These are phyloP conservation scores for Hortiboletus campestris DNA, from an alignment of 768 basidiomycete species.

Conservation along the genomic window DNA sequence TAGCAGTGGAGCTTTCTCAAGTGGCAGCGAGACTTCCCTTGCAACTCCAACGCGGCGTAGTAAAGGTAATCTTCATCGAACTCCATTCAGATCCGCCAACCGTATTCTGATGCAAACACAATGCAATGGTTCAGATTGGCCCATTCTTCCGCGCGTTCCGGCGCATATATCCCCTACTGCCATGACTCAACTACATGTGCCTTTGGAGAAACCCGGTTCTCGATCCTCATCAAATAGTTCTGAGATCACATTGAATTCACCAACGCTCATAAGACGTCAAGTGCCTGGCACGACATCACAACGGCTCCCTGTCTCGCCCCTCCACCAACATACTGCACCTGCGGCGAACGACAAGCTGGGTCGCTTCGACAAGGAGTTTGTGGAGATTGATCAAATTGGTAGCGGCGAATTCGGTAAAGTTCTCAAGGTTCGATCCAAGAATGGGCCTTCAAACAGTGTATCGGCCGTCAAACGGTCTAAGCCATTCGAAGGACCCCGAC, in stretches of 20 bases:
- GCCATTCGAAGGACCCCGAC: slow-evolving; percentile 85
- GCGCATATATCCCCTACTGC: slow-evolving; percentile 48
- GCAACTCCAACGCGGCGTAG: slow-evolving; percentile 62
- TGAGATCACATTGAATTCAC: slow-evolving; percentile 44
- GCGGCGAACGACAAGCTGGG: slow-evolving; percentile 53
- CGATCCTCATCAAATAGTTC: slow-evolving; percentile 58
- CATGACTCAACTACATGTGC: slow-evolving; percentile 35
- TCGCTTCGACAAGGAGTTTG: slow-evolving; percentile 78
- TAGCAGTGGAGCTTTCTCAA: slow-evolving; percentile 81
- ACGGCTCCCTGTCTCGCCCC: slow-evolving; percentile 20
- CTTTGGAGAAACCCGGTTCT: slow-evolving; percentile 51
- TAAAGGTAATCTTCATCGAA: slow-evolving; percentile 50
- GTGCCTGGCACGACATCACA: slow-evolving; percentile 26
- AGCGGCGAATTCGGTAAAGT: slow-evolving; percentile 94
- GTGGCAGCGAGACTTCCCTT: slow-evolving; percentile 62
- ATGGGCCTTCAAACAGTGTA: slow-evolving; percentile 47
- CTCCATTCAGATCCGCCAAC: slow-evolving; percentile 13
- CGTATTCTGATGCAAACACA: neutral
- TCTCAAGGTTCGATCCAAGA: slow-evolving; percentile 76
- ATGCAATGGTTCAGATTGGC: slow-evolving; percentile 45
- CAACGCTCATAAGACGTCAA: slow-evolving; percentile 39
- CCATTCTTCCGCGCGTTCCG: slow-evolving; percentile 49
- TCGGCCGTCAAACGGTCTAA: slow-evolving; percentile 96
- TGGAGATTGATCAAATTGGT: slow-evolving; percentile 78
- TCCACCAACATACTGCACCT: slow-evolving; percentile 24